Base-by-base conservation (phyloP, 352 stramenopile genomes). In the Pythium dissotocum region DNA sequence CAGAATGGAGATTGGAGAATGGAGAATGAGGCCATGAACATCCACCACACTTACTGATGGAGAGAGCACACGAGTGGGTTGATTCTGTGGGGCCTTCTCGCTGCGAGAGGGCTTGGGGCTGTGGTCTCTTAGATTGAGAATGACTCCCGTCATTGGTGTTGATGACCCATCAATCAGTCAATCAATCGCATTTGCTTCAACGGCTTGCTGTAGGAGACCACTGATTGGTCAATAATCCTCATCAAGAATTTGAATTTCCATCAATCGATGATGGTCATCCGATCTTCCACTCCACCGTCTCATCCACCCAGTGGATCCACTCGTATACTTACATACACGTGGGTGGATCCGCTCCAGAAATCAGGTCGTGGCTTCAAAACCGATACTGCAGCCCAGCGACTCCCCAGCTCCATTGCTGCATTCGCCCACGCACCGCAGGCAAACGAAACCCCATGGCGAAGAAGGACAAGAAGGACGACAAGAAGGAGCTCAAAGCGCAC, bases 401-500 rank as follows among this genome's bases (percentile, higher is more conserved):
- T 32, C 55, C 33, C 24, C 10, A 44, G 2, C 36, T 52, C n/a
- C n/a, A 52, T 52, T 52, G 44, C 44, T 52, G 44, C 44, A 30
- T 52, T 52, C n/a, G 44, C 44, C 30, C 44, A 12, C 7, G 5
- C 18, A 1, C 44, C 7, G 6, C 44, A 52, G 21, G 24, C 32
- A n/a, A n/a, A n/a, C n/a, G n/a, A 35, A 49, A 48, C 42, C 36
- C 26, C 24, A 73, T 73, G 67, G 62, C 38, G 28, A 75, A 70
- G 58, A 68, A 70, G 54, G 52, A 38, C 26, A 68, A 65, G 28
- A 65, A 70, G 57, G 69, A 75, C 14, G 58, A 71, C 51, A 71
- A 61, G 38, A 75, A 70, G 63, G 62, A 75, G 62, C 61, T 73
- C n/a, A 65, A 61, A 54, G 35, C 10, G 42, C 54, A 68, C 54